A percentile compares a stretch with the other conserved stretches of the same genome.
These are phyloP conservation scores for Parmales sp. DNA, from an alignment of 108 stramenopile species.

Conservation along the genomic window DNA sequence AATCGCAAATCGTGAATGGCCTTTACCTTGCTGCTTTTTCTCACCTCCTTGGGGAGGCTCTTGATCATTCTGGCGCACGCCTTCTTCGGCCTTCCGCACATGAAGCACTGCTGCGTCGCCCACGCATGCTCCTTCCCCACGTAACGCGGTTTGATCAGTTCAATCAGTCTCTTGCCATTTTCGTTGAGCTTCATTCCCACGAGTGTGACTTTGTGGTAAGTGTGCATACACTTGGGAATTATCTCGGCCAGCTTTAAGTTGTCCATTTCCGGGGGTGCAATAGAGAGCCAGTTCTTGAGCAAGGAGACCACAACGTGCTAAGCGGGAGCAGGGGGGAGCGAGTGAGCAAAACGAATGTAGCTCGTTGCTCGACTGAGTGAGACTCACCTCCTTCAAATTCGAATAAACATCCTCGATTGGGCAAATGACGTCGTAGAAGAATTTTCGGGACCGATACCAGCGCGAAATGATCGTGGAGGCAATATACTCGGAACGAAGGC, in stretches of 20 bases:
- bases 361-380: no score
- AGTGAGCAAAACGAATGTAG: no score
- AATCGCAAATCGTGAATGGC: not conserved
- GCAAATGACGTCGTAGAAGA: not conserved
- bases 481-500: not conserved
- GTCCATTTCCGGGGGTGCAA: not conserved
- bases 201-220: not conserved
- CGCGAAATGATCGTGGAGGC: not conserved
- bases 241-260: not conserved
- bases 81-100: constrained; percentile 1
- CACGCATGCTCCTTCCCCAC: not conserved
- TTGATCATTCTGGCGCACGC: not conserved
- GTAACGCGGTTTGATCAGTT: not conserved
- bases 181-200: not conserved
- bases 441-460: not conserved
- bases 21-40: not conserved
- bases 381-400: not conserved
- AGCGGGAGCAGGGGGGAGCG: no score
- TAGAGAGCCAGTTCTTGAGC: not conserved
- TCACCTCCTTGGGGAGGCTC: not conserved
- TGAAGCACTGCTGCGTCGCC: constrained; percentile 9
- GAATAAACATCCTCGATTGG: not conserved
- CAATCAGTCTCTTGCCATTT: not conserved
- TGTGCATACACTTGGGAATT: not conserved
- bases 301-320: no score